A percentile compares a stretch with the other conserved stretches of the same genome.
Evolutionary conservation across 2,329 filamentous ascomycete genomes (phyloP).

Genomic region (Drechslerella stenobrocha): DNA sequence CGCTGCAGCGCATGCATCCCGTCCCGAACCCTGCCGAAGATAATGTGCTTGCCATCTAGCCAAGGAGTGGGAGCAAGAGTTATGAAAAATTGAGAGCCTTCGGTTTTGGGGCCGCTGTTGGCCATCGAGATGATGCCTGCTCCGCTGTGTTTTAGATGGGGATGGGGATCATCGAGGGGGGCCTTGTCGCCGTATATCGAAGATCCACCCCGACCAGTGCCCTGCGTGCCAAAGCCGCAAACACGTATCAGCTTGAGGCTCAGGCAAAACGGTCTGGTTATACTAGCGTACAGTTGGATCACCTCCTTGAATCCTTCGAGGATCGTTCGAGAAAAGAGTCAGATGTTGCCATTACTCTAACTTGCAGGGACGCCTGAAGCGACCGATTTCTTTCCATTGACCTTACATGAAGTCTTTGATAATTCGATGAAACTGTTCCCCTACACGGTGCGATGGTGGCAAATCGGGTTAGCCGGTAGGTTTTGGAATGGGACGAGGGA

Average conservation of each 20-base stretch:
- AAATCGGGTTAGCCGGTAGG: slow-evolving; percentile 17
- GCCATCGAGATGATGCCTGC: slow-evolving; percentile 96
- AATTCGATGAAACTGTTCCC: slow-evolving; percentile 75
- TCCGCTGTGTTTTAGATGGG: slow-evolving; percentile 82
- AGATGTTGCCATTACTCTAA: neutral
- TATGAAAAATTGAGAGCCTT: slow-evolving; percentile 94
- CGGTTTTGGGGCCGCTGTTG: slow-evolving; percentile 88
- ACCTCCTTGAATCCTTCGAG: slow-evolving; percentile 65
- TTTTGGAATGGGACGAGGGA: neutral
- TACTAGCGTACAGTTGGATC: slow-evolving; percentile 70
- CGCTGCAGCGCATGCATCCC: slow-evolving; percentile 83
- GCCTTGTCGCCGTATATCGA: slow-evolving; percentile 90
- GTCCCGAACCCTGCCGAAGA: slow-evolving; percentile 85
- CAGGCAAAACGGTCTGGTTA: neutral
- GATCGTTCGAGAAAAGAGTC: neutral
- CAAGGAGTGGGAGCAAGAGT: slow-evolving; percentile 92
- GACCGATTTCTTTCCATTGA: neutral
- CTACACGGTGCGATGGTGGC: neutral
- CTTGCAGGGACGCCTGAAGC: neutral
- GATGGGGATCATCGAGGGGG: slow-evolving; percentile 88
- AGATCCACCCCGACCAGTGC: slow-evolving; percentile 82
- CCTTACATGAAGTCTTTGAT: slow-evolving; percentile 82
- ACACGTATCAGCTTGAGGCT: neutral
- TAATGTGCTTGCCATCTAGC: slow-evolving; percentile 96
- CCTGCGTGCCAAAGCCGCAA: slow-evolving; percentile 3